Percentiles rank a stretch among this genome's conserved stretches.
Evolutionary conservation across 805 yeast species (phyloP).

Genomic region (Ascoidea asiatica): DNA sequence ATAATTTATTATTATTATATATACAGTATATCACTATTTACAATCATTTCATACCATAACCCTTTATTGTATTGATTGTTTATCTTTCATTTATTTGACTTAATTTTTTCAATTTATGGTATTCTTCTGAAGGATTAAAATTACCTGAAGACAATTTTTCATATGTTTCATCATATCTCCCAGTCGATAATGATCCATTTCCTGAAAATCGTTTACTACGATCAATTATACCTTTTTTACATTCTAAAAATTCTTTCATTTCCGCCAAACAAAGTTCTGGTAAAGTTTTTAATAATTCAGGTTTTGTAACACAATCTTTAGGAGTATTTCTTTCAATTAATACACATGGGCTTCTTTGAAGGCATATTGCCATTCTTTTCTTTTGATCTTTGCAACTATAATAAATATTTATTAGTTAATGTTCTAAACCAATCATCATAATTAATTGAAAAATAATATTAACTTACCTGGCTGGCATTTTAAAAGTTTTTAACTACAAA

Average conservation of each 20-base stretch:
- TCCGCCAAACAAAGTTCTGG: slow-evolving; percentile 86
- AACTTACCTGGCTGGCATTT: too few relatives aligned
- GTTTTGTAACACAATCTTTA: slow-evolving; percentile 72
- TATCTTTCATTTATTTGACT: too few relatives aligned
- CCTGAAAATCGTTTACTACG: slow-evolving; percentile 88
- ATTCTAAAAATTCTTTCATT: slow-evolving; percentile 75
- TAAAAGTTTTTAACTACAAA: too few relatives aligned
- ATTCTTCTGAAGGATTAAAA: slow-evolving; percentile 71
- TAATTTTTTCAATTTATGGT: slow-evolving; percentile 52
- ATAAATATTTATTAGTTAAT: too few relatives aligned
- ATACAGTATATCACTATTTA: too few relatives aligned
- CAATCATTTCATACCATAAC: too few relatives aligned
- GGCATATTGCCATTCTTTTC: slow-evolving; percentile 88
- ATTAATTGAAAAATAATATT: too few relatives aligned
- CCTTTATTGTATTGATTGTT: too few relatives aligned
- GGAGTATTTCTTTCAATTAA: slow-evolving; percentile 83
- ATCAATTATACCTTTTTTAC: slow-evolving; percentile 83
- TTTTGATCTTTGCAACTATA: slow-evolving; percentile 84
- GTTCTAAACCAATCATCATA: too few relatives aligned
- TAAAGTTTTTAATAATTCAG: slow-evolving; percentile 57
- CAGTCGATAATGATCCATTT: slow-evolving; percentile 86
- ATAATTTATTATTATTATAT: too few relatives aligned
- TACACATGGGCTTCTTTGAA: slow-evolving; percentile 95
- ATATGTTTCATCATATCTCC: slow-evolving; percentile 81
- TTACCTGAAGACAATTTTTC: slow-evolving; percentile 70